Evolutionary conservation across 1,284 basidiomycete genomes (phyloP), one percentile per base, ranked within the genome.

Genomic region (Gymnopus androsaceus): DNA sequence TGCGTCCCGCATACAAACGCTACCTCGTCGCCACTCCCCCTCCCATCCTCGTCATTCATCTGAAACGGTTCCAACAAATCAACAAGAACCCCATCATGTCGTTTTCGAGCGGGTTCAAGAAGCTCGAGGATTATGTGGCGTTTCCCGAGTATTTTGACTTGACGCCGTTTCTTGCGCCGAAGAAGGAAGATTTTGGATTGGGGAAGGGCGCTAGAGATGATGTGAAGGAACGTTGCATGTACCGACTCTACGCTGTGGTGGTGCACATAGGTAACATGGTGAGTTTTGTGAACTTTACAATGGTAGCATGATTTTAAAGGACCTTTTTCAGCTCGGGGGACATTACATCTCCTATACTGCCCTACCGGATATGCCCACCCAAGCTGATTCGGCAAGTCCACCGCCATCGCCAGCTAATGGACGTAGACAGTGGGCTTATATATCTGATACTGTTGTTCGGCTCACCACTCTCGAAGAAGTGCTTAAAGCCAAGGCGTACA

Each of bases 251-350:
- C 69, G 90, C 92, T 23, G 89, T 96, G 2, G 91, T 97, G 3
- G 92, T 95, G 49, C 95, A 97, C 71, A 87, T 93, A 55, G 94
- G 94, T 23, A 88, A 87, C 65, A 94, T 95, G 88, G 88, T 92
- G 56, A 54, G 78, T 72, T 40, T 42, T 44, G 61, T 25, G 30
- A 56, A 15, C 40, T 42, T n/a, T 59, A 45, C 30, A 21, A 27
- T 25, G 12, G 47, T n/a, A 9, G 42, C 56, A 8, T 23, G 50
- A 25, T 38, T 36, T 55, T 55, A 25, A 56, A 37, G 9, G 53
- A 48, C 56, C 58, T 55, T 21, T 54, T 56, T 25, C 60, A 91
- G 88, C 77, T 90, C 49, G 89, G 90, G 12, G 93, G 92, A 0
- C 92, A 95, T 67, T 95, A 94, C 65, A 77, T 94, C 51, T 85